A percentile compares a stretch with the other conserved stretches of the same genome.
Evolutionary conservation across 129 eudicot species (phyloP).

Genomic region (sunflower (Helianthus annuus)): HanXRQr2.0-SUNRISE NC_035441.2:172257011-172257510

Average conservation of each 20-base stretch:
- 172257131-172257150: constrained; percentile 41
- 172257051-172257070: constrained; percentile 28
- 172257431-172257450: constrained; percentile 75
- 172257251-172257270: constrained; percentile 35
- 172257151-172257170: constrained; percentile 36
- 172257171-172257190: constrained; percentile 25
- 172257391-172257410: constrained; percentile 43
- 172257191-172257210: constrained; percentile 28
- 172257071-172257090: constrained; percentile 26
- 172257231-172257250: constrained; percentile 20
- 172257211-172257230: constrained; percentile 25
- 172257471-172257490: constrained; percentile 82
- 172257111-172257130: constrained; percentile 36
- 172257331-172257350: constrained; percentile 34
- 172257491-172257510: constrained; percentile 55
- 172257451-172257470: constrained; percentile 68
- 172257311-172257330: constrained; percentile 26
- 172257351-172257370: constrained; percentile 43
- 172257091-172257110: constrained; percentile 26
- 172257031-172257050: constrained; percentile 36
- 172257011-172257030: constrained; percentile 17
- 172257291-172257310: not conserved
- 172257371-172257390: constrained; percentile 59
- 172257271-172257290: constrained; percentile 31
- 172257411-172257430: constrained; percentile 64